A percentile compares a stretch with the other conserved stretches of the same genome.
Conservation (phyloP, 345 rosid genomes). For the Arabis hirsuta region DNA sequence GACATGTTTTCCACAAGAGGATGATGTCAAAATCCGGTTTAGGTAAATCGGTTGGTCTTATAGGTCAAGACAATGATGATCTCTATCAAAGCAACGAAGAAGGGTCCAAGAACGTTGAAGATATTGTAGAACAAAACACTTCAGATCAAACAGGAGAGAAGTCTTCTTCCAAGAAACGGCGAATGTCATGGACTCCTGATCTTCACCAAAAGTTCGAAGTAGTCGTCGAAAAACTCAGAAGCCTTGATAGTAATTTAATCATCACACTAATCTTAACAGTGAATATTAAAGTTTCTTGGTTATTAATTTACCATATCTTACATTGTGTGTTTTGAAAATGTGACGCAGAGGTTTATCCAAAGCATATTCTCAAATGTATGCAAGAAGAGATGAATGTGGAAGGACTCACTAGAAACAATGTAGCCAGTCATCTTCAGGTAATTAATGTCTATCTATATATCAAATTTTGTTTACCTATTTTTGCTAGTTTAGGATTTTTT, state of each 20-base stretch:
- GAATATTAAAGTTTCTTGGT: not conserved
- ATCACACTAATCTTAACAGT: not conserved
- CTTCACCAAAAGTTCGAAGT: conserved; percentile 28
- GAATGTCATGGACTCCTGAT: conserved; percentile 35
- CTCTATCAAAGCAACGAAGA: conserved; percentile 24
- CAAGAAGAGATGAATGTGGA: conserved; percentile 14
- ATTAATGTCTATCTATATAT: not conserved
- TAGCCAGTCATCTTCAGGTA: conserved; percentile 44
- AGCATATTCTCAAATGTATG: conserved; percentile 35
- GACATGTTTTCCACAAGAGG: conserved; percentile 30
- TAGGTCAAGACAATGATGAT: not conserved
- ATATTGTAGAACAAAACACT: conserved; percentile 4
- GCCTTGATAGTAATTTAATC: conserved; percentile 12
- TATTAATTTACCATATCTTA: not conserved
- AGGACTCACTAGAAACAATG: conserved; percentile 30
- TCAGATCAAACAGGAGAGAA: not conserved
- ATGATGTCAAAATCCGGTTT: conserved; percentile 5
- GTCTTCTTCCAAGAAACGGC: conserved; percentile 22
- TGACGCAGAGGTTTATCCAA: conserved; percentile 28
- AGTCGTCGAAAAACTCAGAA: conserved; percentile 2
- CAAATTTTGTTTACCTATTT: not conserved
- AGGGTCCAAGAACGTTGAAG: not conserved
- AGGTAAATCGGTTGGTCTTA: not conserved
- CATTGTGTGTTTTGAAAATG: not conserved
- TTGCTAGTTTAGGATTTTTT: not conserved